phyloP scores from a whole-genome alignment of 176 grass and related monocot species.

The Oryza longistaminata region DNA sequence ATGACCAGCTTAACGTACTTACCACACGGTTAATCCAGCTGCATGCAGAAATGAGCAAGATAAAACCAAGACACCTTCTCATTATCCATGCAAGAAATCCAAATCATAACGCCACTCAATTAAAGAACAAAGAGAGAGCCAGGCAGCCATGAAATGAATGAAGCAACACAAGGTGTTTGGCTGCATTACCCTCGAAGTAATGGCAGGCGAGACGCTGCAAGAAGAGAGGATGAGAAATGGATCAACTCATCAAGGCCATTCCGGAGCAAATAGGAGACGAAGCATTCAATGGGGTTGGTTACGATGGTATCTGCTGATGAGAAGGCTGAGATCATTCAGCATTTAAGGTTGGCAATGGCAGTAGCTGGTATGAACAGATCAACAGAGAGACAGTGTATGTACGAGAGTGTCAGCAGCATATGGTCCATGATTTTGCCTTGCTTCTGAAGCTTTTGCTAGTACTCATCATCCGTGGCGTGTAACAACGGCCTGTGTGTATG shows the following conservation, averaged over 20 bases:
- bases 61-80: background rate
- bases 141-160: background rate
- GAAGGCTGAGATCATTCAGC: background rate
- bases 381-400: too few relatives aligned
- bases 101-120: background rate
- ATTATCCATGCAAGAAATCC: background rate
- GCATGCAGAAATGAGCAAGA: background rate
- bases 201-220: background rate
- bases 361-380: background rate
- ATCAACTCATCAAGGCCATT: background rate
- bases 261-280: background rate
- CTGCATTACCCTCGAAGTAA: background rate
- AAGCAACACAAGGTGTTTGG: background rate
- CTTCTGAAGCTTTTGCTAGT: conserved; percentile 6
- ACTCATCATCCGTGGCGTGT: conserved; percentile 22
- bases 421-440: conserved; percentile 11
- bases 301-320: background rate
- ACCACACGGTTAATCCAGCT: too few relatives aligned
- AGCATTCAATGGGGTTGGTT: background rate
- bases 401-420: background rate
- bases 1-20: too few relatives aligned
- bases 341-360: conserved; percentile 12
- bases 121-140: background rate
- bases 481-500: conserved; percentile 8
- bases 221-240: background rate